Conservation (phyloP, 345 rosid species). For the Corchorus olitorius region DNA sequence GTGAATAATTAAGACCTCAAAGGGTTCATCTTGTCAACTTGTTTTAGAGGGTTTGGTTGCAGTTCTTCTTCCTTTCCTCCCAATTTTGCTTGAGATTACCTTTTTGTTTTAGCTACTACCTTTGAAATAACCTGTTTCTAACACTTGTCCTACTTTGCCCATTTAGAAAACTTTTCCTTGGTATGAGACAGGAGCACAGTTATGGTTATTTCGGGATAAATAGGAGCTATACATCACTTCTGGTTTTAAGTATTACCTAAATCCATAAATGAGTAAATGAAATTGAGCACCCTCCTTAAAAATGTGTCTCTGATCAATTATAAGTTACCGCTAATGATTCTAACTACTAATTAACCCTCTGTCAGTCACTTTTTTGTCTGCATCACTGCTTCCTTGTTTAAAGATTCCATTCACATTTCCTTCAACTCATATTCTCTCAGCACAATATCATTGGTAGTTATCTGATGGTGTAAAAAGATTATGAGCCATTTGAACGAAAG, state of each 20-base stretch:
- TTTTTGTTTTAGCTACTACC: not conserved
- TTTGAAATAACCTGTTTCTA: not conserved
- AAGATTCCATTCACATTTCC: not conserved
- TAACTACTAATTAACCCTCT: not conserved
- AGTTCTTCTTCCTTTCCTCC: not conserved
- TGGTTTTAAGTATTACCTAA: not conserved
- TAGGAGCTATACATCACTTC: not conserved
- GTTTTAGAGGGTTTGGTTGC: not conserved
- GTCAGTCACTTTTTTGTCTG: not conserved
- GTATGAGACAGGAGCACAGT: not conserved
- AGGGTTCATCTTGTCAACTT: not conserved
- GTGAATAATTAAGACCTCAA: not conserved
- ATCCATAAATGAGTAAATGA: not conserved
- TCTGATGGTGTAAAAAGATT: not conserved
- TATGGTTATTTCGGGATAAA: not conserved
- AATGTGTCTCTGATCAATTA: not conserved
- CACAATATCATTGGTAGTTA: not conserved
- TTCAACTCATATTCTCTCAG: not conserved
- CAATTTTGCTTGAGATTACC: not conserved
- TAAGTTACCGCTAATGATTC: not conserved
- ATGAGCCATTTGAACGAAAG: not conserved
- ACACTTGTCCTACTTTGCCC: not conserved
- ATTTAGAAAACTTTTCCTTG: not conserved
- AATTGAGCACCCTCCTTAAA: not conserved
- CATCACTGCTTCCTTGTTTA: not conserved